Evolutionary conservation across 129 eudicot species (phyloP).

Genomic region (Tanacetum coccineum): DNA sequence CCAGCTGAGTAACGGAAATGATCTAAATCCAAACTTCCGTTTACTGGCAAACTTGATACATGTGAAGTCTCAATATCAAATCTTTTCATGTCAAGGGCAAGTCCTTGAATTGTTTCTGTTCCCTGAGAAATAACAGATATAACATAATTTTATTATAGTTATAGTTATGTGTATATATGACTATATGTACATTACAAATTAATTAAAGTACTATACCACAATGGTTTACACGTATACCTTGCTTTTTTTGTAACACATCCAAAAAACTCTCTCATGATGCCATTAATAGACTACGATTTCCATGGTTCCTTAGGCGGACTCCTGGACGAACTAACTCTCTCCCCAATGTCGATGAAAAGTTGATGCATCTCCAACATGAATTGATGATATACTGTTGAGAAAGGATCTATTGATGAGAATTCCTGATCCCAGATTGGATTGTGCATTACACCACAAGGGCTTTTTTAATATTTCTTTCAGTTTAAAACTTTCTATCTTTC

Average conservation of each 20-base stretch:
- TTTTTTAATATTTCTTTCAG: conserved; percentile 12
- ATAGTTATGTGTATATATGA: too few relatives aligned
- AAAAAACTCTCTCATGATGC: conserved; percentile 9
- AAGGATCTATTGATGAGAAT: conserved; percentile 22
- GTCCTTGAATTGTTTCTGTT: conserved; percentile 13
- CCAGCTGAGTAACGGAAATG: neutral
- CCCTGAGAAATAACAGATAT: conserved; percentile 10
- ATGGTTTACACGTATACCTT: neutral
- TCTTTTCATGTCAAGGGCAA: conserved; percentile 12
- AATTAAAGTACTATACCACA: neutral
- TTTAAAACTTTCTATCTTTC: conserved; percentile 15
- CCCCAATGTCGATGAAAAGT: conserved; percentile 31
- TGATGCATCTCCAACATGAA: conserved; percentile 28
- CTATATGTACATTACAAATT: neutral
- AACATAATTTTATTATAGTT: neutral
- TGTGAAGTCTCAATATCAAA: neutral
- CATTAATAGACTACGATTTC: conserved; percentile 22
- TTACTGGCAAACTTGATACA: neutral
- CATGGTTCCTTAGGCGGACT: conserved; percentile 21
- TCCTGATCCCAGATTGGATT: conserved; percentile 12
- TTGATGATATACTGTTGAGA: neutral
- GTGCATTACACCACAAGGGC: conserved; percentile 9
- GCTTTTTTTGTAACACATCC: neutral
- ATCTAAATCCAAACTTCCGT: neutral
- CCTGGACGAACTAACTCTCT: conserved; percentile 27